phyloP scores from a whole-genome alignment of 2,329 filamentous ascomycete genomes.

The Mycosphaerelloides madeirae region DNA sequence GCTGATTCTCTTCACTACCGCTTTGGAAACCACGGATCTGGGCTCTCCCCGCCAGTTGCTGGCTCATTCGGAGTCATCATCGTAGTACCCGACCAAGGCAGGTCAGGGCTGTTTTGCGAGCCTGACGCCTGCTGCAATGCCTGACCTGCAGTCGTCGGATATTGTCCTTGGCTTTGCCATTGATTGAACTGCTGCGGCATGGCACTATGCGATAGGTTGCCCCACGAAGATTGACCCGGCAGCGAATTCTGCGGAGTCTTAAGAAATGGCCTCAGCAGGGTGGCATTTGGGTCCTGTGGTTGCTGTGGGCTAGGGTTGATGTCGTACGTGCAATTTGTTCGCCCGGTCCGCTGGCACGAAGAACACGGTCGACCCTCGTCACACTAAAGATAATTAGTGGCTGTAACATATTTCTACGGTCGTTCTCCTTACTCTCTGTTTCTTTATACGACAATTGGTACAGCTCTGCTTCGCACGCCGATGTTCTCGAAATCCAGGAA shows the following conservation, averaged over 20 bases:
- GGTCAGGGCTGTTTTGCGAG: conserved; percentile 1
- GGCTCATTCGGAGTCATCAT: not conserved
- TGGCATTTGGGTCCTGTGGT: too few species aligned
- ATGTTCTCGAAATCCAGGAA: not conserved
- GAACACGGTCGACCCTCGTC: conserved; percentile 16
- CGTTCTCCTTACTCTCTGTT: conserved; percentile 6
- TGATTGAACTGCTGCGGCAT: not conserved
- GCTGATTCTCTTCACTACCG: too few species aligned
- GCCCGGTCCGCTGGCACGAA: conserved; percentile 9
- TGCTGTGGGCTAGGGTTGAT: too few species aligned
- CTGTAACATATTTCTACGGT: not conserved
- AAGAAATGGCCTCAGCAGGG: not conserved
- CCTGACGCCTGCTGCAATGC: conserved; percentile 4
- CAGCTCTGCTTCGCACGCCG: conserved; percentile 15
- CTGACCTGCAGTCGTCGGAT: not conserved
- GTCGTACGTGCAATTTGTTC: conserved; percentile 14
- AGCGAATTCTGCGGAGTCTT: not conserved
- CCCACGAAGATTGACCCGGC: not conserved
- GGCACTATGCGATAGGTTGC: not conserved
- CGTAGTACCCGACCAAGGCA: conserved; percentile 2
- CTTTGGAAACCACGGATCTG: conserved; percentile 27
- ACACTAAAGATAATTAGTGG: conserved; percentile 9
- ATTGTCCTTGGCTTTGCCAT: not conserved
- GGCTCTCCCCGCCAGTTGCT: conserved; percentile 14
- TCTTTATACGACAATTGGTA: conserved; percentile 3